phyloP scores from a whole-genome alignment of 1,284 basidiomycete species.

The Rhodotorula sp. region DNA sequence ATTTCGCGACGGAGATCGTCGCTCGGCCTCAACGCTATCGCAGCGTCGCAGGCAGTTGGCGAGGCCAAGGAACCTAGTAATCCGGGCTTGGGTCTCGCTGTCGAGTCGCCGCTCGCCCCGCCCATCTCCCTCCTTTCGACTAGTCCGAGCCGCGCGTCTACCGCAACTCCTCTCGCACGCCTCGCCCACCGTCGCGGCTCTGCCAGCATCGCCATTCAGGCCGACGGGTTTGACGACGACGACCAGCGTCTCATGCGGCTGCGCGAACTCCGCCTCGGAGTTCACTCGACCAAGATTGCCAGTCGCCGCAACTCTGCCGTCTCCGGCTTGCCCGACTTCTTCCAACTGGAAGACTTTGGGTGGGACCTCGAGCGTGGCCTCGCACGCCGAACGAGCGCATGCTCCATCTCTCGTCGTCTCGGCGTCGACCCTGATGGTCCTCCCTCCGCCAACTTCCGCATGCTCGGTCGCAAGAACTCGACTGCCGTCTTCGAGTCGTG shows the following conservation, averaged over 20 bases:
- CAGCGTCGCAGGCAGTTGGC: slow-evolving; percentile 2
- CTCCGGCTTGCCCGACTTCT: slow-evolving; percentile 32
- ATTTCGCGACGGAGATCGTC: slow-evolving; percentile 60
- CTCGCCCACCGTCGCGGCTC: slow-evolving; percentile 33
- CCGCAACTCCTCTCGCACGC: slow-evolving; percentile 13
- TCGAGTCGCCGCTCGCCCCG: slow-evolving; percentile 13
- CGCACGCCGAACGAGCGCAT: slow-evolving; percentile 5
- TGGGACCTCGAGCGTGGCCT: slow-evolving; percentile 16
- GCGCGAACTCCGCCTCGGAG: slow-evolving; percentile 34
- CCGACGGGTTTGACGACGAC: slow-evolving; percentile 28
- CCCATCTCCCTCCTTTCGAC: slow-evolving; percentile 2
- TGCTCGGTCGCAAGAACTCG: slow-evolving; percentile 29
- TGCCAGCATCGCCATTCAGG: slow-evolving; percentile 12
- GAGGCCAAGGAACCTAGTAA: neutral
- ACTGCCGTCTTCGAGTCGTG: slow-evolving; percentile 30
- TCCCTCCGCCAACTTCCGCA: slow-evolving; percentile 15
- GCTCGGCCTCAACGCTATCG: slow-evolving; percentile 39
- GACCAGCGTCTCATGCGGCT: slow-evolving; percentile 10
- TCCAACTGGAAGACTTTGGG: slow-evolving; percentile 20
- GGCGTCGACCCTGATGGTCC: neutral
- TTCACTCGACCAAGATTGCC: slow-evolving; percentile 26
- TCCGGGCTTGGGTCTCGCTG: slow-evolving; percentile 5
- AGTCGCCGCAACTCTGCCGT: slow-evolving; percentile 19
- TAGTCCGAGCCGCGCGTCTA: slow-evolving; percentile 3
- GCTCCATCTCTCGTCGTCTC: neutral